phyloP scores from a whole-genome alignment of 2,329 filamentous ascomycete genomes.

The Aspergillus quadrilineatus region DNA sequence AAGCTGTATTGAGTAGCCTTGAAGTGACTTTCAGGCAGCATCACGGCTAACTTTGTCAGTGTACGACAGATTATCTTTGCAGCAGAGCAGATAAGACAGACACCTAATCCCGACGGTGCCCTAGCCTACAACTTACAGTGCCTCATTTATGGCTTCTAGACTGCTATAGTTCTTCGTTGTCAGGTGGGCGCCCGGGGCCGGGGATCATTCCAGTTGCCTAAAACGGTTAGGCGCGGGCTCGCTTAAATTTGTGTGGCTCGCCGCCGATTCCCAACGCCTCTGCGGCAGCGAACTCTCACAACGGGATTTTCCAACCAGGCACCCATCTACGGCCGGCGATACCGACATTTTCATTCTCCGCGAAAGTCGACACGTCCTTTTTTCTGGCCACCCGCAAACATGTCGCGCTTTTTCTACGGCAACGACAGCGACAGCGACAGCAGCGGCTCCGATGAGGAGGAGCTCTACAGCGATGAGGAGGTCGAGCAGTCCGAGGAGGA shows the following conservation, averaged over 20 bases:
- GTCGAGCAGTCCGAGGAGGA: conserved; percentile 58
- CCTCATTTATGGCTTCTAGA: neutral
- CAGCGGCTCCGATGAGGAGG: conserved; percentile 90
- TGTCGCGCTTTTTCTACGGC: conserved; percentile 97
- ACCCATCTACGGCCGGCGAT: conserved; percentile 24
- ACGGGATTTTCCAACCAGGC: conserved; percentile 25
- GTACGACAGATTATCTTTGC: too few relatives aligned
- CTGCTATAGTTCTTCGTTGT: neutral
- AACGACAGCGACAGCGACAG: conserved; percentile 94
- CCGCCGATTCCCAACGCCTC: conserved; percentile 20
- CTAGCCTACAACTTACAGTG: neutral
- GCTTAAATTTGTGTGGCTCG: conserved; percentile 48
- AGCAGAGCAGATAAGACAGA: too few relatives aligned
- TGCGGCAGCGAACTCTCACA: conserved; percentile 30
- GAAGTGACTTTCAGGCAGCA: too few relatives aligned
- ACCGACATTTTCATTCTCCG: conserved; percentile 23
- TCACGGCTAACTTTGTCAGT: too few relatives aligned
- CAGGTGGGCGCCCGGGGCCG: neutral
- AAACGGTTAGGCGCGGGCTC: conserved; percentile 40
- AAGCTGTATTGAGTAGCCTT: too few relatives aligned
- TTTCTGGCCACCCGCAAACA: conserved; percentile 48
- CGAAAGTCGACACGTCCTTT: conserved; percentile 19
- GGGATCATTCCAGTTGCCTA: conserved; percentile 23
- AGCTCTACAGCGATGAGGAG: conserved; percentile 80
- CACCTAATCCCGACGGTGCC: too few relatives aligned